Percentiles rank a stretch among this genome's conserved stretches.
Conservation (phyloP, 2,329 filamentous ascomycete genomes). For the Lachnellula cervina region DNA sequence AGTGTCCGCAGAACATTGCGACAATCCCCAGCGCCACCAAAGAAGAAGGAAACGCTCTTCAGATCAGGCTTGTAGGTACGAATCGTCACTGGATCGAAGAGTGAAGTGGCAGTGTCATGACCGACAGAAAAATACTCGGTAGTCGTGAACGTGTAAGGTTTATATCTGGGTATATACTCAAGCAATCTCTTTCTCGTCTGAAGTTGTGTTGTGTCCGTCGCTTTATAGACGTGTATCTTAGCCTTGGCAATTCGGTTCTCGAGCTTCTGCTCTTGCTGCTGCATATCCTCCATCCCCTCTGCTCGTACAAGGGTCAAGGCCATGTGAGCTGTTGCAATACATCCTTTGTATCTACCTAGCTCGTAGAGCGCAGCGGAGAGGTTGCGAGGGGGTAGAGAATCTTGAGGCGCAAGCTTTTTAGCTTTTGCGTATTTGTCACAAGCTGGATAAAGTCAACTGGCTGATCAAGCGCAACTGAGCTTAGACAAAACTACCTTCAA, state of each 20-base stretch:
- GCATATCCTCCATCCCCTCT: not conserved
- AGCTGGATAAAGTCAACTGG: not conserved
- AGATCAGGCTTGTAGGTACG: not conserved
- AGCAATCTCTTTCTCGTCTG: not conserved
- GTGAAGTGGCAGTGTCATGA: not conserved
- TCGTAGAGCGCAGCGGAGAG: slow-evolving; percentile 10
- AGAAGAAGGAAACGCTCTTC: slow-evolving; percentile 8
- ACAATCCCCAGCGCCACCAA: slow-evolving; percentile 12
- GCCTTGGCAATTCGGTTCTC: slow-evolving; percentile 6
- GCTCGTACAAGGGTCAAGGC: slow-evolving; percentile 2
- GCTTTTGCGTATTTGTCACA: slow-evolving; percentile 1
- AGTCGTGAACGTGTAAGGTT: not conserved
- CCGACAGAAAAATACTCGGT: slow-evolving; percentile 3
- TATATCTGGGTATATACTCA: not conserved
- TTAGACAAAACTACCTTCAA: not conserved
- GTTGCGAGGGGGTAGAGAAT: slow-evolving; percentile 30
- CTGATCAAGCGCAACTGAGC: not conserved
- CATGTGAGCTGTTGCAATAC: not conserved
- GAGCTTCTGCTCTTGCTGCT: not conserved
- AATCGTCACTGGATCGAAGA: not conserved
- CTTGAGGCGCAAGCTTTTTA: slow-evolving; percentile 1
- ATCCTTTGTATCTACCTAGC: slow-evolving; percentile 4
- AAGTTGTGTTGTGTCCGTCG: not conserved
- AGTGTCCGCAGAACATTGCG: slow-evolving; percentile 8
- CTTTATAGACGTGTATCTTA: not conserved